A percentile compares a stretch with the other conserved stretches of the same genome.
Conservation (phyloP, 129 eudicot genomes). For the Sambucus nigra region DNA sequence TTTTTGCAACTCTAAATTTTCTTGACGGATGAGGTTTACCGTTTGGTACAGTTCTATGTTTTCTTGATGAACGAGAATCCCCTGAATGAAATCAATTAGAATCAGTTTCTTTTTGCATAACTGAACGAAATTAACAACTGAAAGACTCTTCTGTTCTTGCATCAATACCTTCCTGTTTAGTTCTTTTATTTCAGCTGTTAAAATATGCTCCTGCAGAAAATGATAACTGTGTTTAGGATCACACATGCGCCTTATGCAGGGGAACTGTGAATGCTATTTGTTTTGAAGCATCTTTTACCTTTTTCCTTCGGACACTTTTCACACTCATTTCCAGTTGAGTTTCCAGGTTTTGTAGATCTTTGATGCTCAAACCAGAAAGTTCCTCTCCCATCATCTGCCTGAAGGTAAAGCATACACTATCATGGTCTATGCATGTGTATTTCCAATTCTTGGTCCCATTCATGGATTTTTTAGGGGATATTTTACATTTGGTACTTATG, state of each 20-base stretch:
- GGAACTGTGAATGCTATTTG: background rate
- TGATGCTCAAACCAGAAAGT: conserved; percentile 49
- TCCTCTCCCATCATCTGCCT: conserved; percentile 71
- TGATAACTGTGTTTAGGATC: conserved; percentile 11
- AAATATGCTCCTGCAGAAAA: conserved; percentile 45
- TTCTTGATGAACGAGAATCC: conserved; percentile 47
- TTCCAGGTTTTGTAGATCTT: conserved; percentile 56
- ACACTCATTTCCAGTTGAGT: conserved; percentile 48
- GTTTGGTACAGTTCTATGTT: conserved; percentile 52
- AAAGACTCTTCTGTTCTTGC: background rate
- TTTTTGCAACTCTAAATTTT: conserved; percentile 46
- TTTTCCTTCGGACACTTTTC: conserved; percentile 50
- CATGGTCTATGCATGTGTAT: background rate
- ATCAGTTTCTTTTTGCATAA: conserved; percentile 7
- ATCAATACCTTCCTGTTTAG: conserved; percentile 39
- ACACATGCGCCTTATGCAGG: background rate
- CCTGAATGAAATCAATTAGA: conserved; percentile 34
- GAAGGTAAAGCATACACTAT: conserved; percentile 6
- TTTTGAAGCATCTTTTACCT: conserved; percentile 25
- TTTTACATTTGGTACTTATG: background rate
- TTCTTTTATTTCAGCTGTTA: conserved; percentile 47
- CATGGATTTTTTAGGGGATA: background rate
- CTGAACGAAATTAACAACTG: background rate
- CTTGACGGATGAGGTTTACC: conserved; percentile 38
- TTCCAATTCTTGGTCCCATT: background rate